Percentiles rank a stretch among this genome's conserved stretches.
Evolutionary conservation across 805 yeast genomes (phyloP).

Genomic region (Candida maris): DNA sequence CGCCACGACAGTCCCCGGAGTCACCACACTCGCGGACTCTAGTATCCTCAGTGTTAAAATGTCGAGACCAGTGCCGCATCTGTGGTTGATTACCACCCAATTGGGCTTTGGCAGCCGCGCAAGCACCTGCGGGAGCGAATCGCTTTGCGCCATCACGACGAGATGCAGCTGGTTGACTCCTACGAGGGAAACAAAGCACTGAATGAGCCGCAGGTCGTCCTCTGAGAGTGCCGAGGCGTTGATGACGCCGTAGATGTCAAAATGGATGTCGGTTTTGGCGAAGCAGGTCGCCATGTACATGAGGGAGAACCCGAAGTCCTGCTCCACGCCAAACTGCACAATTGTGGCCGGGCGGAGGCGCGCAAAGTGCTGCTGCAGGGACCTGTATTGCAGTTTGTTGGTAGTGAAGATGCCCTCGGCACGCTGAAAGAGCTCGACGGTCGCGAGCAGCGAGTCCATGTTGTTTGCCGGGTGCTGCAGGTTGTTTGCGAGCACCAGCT

Average conservation of each 20-base stretch:
- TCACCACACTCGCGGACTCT: slow-evolving; percentile 21
- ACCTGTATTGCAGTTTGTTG: slow-evolving; percentile 3
- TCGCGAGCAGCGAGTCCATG: slow-evolving; percentile 18
- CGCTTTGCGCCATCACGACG: slow-evolving; percentile 5
- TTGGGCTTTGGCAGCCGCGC: slow-evolving; percentile 6
- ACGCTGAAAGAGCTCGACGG: slow-evolving; percentile 17
- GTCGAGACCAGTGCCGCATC: slow-evolving; percentile 5
- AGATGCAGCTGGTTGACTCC: slow-evolving; percentile 16
- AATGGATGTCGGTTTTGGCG: slow-evolving; percentile 8
- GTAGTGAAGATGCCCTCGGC: slow-evolving; percentile 3
- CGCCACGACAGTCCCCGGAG: slow-evolving; percentile 17
- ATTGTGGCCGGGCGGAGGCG: slow-evolving; percentile 13
- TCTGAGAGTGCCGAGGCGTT: slow-evolving; percentile 4
- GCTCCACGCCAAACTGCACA: slow-evolving; percentile 15
- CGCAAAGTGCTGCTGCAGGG: slow-evolving; percentile 3
- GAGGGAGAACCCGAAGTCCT: slow-evolving; percentile 22
- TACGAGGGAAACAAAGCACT: slow-evolving; percentile 17
- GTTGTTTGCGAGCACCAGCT: too few relatives aligned
- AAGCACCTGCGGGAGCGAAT: slow-evolving; percentile 1
- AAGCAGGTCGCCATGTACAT: slow-evolving; percentile 17
- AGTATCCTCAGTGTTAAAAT: slow-evolving; percentile 15
- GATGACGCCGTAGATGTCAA: slow-evolving; percentile 16
- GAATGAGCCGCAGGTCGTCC: slow-evolving; percentile 9
- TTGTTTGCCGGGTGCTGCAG: slow-evolving; percentile 14
- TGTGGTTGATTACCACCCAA: slow-evolving; percentile 22